Evolutionary conservation across 495 filamentous ascomycete genomes (phyloP).

Genomic region (Xylaria acuta): DNA sequence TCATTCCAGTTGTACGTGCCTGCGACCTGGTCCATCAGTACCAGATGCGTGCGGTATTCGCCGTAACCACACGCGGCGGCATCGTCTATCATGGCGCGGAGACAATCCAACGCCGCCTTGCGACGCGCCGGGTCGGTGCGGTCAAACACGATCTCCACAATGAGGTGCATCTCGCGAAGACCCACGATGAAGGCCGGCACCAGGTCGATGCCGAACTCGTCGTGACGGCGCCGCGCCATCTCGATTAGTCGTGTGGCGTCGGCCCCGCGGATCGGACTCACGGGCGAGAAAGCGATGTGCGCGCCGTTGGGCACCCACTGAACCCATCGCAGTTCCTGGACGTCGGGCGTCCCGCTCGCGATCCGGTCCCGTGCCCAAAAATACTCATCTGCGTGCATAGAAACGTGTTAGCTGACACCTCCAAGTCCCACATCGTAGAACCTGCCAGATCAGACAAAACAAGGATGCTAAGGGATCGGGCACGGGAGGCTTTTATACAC

Average conservation of each 20-base stretch:
- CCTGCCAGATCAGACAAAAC: too few relatives aligned
- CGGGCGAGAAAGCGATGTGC: slow-evolving; percentile 60
- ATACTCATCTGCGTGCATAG: too few relatives aligned
- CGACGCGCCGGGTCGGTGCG: slow-evolving; percentile 46
- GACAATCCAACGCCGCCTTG: slow-evolving; percentile 45
- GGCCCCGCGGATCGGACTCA: slow-evolving; percentile 51
- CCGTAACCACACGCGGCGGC: slow-evolving; percentile 59
- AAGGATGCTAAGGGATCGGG: too few relatives aligned
- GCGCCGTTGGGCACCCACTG: slow-evolving; percentile 61
- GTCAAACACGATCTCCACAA: slow-evolving; percentile 63
- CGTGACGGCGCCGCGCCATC: slow-evolving; percentile 39
- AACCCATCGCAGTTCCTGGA: slow-evolving; percentile 59
- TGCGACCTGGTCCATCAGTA: slow-evolving; percentile 62
- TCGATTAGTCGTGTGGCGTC: slow-evolving; percentile 45
- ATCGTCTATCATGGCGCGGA: slow-evolving; percentile 56
- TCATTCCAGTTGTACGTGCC: slow-evolving; percentile 64
- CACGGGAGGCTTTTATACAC: too few relatives aligned
- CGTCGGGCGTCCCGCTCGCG: slow-evolving; percentile 52
- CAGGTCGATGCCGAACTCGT: slow-evolving; percentile 53
- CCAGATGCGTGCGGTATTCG: slow-evolving; percentile 64
- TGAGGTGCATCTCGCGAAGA: slow-evolving; percentile 63
- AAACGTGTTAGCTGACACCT: too few relatives aligned
- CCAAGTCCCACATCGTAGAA: too few relatives aligned
- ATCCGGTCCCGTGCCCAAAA: slow-evolving; percentile 49
- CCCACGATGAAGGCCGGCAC: slow-evolving; percentile 57